Conservation (phyloP, 768 basidiomycete genomes). For the Trametopsis cervina region DNA sequence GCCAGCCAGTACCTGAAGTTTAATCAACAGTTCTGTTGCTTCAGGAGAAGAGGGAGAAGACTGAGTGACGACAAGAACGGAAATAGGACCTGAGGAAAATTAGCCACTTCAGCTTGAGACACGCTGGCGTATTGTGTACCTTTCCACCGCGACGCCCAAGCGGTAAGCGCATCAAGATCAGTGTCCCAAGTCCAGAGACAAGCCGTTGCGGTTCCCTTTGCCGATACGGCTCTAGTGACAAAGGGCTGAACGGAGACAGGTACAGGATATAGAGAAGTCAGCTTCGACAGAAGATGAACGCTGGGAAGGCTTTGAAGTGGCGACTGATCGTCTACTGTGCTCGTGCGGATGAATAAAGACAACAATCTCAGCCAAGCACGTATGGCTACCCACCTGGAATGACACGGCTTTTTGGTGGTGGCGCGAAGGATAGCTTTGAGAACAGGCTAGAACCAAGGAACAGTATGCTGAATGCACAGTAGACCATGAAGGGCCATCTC, state of each 20-base stretch:
- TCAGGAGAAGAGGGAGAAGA: slow-evolving; percentile 21
- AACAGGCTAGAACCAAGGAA: too few relatives aligned
- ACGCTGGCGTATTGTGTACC: slow-evolving; percentile 24
- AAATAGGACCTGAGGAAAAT: slow-evolving; percentile 35
- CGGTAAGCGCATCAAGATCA: slow-evolving; percentile 27
- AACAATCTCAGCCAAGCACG: too few relatives aligned
- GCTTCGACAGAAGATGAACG: slow-evolving; percentile 19
- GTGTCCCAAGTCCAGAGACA: slow-evolving; percentile 42
- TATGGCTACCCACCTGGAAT: too few relatives aligned
- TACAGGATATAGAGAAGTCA: slow-evolving; percentile 19
- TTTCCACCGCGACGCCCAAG: slow-evolving; percentile 36
- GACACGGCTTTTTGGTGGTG: too few relatives aligned
- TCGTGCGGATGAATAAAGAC: too few relatives aligned
- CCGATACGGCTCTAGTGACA: slow-evolving; percentile 10
- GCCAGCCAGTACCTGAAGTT: slow-evolving; percentile 14
- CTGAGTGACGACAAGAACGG: slow-evolving; percentile 39
- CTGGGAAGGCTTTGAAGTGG: slow-evolving; percentile 12
- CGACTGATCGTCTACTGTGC: too few relatives aligned
- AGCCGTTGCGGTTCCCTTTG: too few relatives aligned
- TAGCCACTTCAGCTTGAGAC: not conserved
- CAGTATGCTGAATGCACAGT: not conserved
- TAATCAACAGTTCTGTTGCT: slow-evolving; percentile 16
- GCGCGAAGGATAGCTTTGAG: too few relatives aligned
- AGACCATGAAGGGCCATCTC: not conserved
- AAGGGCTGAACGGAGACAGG: slow-evolving; percentile 17